Percentiles rank a stretch among this genome's conserved stretches.
phyloP scores from a whole-genome alignment of 1,284 basidiomycete genomes.

The Rhodotorula mucilaginosa region DNA sequence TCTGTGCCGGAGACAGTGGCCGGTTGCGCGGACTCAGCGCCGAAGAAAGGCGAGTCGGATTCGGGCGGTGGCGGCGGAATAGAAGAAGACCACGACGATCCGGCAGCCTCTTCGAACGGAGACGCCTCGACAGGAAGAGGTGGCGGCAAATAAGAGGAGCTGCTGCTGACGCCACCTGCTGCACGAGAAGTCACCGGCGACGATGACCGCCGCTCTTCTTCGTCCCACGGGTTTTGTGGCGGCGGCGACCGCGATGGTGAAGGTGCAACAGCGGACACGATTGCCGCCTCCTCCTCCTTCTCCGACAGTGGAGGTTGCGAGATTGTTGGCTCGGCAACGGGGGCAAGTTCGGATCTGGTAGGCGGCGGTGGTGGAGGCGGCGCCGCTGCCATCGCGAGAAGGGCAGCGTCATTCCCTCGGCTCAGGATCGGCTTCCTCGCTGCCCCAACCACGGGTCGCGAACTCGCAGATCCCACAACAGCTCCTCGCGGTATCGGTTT shows the following conservation, averaged over 20 bases:
- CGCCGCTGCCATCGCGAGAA: neutral
- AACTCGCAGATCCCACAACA: neutral
- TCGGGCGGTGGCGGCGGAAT: neutral
- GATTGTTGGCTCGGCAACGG: neutral
- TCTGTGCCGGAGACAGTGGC: neutral
- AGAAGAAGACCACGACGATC: neutral
- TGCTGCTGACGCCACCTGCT: too few species aligned
- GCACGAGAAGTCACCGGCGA: too few species aligned
- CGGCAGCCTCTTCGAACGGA: neutral
- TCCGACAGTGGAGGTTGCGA: neutral
- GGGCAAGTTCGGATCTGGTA: neutral
- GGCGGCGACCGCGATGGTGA: neutral
- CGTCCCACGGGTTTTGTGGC: too few species aligned
- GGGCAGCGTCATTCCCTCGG: slow-evolving; percentile 1
- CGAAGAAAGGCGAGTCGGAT: neutral
- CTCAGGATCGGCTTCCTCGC: neutral
- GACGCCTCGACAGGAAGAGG: neutral
- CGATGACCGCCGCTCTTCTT: too few species aligned
- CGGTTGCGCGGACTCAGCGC: neutral
- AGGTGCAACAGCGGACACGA: too few species aligned
- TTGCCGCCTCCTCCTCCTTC: too few species aligned
- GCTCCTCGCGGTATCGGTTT: slow-evolving; percentile 4
- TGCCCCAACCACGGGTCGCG: neutral
- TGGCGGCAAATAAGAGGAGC: too few species aligned
- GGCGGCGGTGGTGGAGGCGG: neutral